Evolutionary conservation across 1,284 basidiomycete genomes (phyloP).

Genomic region (Ustanciosporium gigantosporum): DNA sequence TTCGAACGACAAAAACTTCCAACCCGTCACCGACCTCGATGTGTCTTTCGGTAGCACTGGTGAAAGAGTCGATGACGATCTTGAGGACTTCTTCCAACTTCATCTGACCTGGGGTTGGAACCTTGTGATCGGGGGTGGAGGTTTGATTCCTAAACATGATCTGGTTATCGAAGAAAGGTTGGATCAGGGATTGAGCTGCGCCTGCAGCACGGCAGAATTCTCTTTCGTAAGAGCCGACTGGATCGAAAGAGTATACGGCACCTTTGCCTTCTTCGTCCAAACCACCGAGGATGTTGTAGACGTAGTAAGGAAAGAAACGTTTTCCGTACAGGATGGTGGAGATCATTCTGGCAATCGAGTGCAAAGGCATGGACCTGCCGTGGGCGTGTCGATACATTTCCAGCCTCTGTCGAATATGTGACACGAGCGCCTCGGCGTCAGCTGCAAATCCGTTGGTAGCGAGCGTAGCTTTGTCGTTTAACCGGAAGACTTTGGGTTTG

Average conservation of each 20-base stretch:
- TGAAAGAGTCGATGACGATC: slow-evolving; percentile 58
- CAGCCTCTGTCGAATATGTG: slow-evolving; percentile 49
- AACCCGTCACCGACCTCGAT: slow-evolving; percentile 60
- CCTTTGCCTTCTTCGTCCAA: slow-evolving; percentile 59
- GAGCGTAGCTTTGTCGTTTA: slow-evolving; percentile 58
- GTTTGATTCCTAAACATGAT: slow-evolving; percentile 60
- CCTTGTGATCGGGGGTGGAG: slow-evolving; percentile 37
- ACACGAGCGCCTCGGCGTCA: slow-evolving; percentile 58
- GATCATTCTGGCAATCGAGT: slow-evolving; percentile 58
- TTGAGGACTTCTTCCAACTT: slow-evolving; percentile 47
- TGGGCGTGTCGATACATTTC: slow-evolving; percentile 59
- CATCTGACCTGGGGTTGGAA: slow-evolving; percentile 56
- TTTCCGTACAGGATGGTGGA: slow-evolving; percentile 59
- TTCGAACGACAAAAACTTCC: slow-evolving; percentile 58
- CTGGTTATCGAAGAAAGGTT: slow-evolving; percentile 60
- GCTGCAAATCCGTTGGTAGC: slow-evolving; percentile 59
- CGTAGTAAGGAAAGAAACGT: slow-evolving; percentile 61
- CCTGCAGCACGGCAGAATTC: slow-evolving; percentile 59
- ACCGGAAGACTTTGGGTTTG: slow-evolving; percentile 60
- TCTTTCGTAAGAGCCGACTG: slow-evolving; percentile 59
- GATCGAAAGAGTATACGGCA: slow-evolving; percentile 59
- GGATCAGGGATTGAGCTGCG: slow-evolving; percentile 56
- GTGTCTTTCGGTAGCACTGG: slow-evolving; percentile 57
- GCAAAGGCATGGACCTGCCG: slow-evolving; percentile 56
- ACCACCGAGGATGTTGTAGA: slow-evolving; percentile 60